phyloP scores from a whole-genome alignment of 1,284 basidiomycete species.

The Xerocomus tenax region DNA sequence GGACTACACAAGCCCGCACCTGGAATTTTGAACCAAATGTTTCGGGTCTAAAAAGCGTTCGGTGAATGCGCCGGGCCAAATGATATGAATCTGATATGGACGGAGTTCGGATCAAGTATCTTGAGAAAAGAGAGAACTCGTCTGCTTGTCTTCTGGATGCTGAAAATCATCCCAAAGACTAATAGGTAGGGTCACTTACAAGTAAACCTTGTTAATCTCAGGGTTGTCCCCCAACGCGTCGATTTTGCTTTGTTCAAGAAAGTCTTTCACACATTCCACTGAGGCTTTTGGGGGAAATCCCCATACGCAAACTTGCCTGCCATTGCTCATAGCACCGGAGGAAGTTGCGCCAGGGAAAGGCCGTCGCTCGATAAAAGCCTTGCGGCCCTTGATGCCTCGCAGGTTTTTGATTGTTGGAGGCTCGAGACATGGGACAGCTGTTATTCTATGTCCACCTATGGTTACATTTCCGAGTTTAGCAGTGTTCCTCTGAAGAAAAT shows the following conservation, averaged over 20 bases:
- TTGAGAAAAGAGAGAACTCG: slow-evolving; percentile 40
- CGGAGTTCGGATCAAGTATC: slow-evolving; percentile 46
- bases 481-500: slow-evolving; percentile 38
- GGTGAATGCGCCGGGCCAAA: slow-evolving; percentile 54
- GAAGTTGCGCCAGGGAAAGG: slow-evolving; percentile 37
- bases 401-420: slow-evolving; percentile 23
- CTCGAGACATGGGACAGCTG: slow-evolving; percentile 17
- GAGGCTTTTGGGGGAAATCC: slow-evolving; percentile 50
- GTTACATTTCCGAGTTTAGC: slow-evolving; percentile 35
- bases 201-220: slow-evolving; percentile 42
- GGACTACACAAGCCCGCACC: slow-evolving; percentile 52
- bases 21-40: slow-evolving; percentile 35
- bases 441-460: slow-evolving; percentile 35
- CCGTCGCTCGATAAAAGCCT: slow-evolving; percentile 35
- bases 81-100: slow-evolving; percentile 59
- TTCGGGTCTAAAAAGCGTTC: slow-evolving; percentile 41
- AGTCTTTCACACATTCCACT: slow-evolving; percentile 31
- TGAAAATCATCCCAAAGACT: slow-evolving; percentile 4
- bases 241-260: slow-evolving; percentile 41
- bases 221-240: slow-evolving; percentile 32
- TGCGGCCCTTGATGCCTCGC: slow-evolving; percentile 39
- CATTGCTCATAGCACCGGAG: slow-evolving; percentile 43
- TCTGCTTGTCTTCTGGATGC: slow-evolving; percentile 29
- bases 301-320: slow-evolving; percentile 49
- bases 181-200: slow-evolving; percentile 34